Evolutionary conservation across 495 filamentous ascomycete genomes (phyloP), one percentile per base, ranked within the genome.

Genomic region (Aspergillus biplanus): DNA sequence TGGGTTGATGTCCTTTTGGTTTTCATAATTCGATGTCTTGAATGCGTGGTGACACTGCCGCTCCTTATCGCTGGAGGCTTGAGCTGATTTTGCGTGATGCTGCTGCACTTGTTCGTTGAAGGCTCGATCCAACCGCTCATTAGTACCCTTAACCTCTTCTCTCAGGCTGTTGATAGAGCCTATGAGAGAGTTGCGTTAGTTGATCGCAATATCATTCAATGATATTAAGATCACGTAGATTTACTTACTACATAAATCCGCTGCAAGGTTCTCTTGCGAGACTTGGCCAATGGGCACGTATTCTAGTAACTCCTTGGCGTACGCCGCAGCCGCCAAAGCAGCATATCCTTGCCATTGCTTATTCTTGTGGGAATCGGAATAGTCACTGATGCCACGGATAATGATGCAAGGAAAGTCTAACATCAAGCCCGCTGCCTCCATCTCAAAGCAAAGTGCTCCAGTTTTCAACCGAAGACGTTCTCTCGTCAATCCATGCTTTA

Each of bases 271-370:
- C 33, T 63, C 53, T 16, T 32, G 44, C 2, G 46, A 16, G 13
- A 56, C 52, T 37, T 58, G 33, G 13, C 42, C 18, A 13, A 16
- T 12, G n/a, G 60, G 52, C n/a, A 59, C 21, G 46, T 63, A 55
- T 32, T 12, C 27, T n/a, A 78, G 62, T 7, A 77, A 59, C 39
- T 68, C 67, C 48, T 70, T 66, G 15, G 72, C 66, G 64, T 70
- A 75, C 12, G 72, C 66, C 15, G 76, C 76, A 34, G 76, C 74
- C n/a, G 63, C 63, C 3, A 50, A 49, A 15, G 58, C 58, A 7
- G 58, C 49, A 33, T 61, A 61, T 0, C 58, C 58, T 27, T 7
- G 50, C 50, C 50, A 53, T 15, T 31, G 5, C 2, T 53, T 33
- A 15, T 33, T 53, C 31, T 31, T 53, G 31, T 32, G 32, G 3